Conservation (phyloP, 75 land plant genomes). For the Selaginella tamariscina region DNA sequence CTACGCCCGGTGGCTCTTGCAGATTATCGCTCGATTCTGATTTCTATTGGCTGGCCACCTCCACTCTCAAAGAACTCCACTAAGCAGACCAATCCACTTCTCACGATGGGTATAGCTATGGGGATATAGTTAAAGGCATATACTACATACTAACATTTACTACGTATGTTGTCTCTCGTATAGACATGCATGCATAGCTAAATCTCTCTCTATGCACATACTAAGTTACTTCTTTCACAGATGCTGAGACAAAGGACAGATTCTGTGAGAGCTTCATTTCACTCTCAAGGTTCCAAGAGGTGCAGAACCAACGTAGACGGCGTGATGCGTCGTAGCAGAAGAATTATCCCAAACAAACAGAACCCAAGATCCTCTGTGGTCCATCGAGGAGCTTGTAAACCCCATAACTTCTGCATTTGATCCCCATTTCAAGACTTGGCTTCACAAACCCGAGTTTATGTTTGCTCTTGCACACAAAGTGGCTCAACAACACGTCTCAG, state of each 20-base stretch:
- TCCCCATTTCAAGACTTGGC: slow-evolving; percentile 74
- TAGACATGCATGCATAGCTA: no score
- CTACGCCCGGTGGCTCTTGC: slow-evolving; percentile 80
- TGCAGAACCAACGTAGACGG: slow-evolving; percentile 49
- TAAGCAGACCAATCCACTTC: no score
- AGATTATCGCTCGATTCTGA: slow-evolving; percentile 60
- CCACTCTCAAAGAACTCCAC: no score
- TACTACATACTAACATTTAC: no score
- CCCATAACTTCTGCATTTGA: slow-evolving; percentile 51
- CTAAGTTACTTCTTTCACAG: no score
- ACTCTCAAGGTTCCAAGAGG: slow-evolving; percentile 65
- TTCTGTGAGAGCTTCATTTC: slow-evolving; percentile 60
- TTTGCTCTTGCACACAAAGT: slow-evolving; percentile 73
- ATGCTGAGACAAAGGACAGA: slow-evolving; percentile 30
- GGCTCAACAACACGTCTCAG: slow-evolving; percentile 60
- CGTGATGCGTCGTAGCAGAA: slow-evolving; percentile 32
- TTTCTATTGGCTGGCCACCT: slow-evolving; percentile 93
- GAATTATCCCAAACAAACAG: background rate
- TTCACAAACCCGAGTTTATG: slow-evolving; percentile 77
- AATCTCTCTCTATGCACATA: no score
- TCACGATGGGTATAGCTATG: no score
- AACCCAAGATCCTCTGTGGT: slow-evolving; percentile 69
- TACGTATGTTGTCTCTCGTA: no score
- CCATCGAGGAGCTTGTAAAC: slow-evolving; percentile 73
- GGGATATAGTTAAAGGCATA: no score